Evolutionary conservation across 495 filamentous ascomycete genomes (phyloP).

Genomic region (Xylaria sp.): DNA sequence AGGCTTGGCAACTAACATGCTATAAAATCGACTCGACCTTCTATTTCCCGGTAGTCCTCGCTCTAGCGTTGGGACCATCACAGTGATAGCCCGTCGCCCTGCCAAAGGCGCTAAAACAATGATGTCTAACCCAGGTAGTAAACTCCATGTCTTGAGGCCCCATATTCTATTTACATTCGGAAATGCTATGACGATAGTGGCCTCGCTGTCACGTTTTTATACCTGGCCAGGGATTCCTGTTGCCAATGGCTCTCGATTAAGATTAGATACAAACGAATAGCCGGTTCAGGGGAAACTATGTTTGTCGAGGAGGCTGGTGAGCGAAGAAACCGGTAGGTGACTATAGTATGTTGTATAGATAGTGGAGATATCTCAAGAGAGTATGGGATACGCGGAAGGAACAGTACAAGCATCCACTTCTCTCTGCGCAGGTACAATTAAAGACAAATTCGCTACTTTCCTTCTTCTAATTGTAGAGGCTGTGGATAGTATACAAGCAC

Average conservation of each 20-base stretch:
- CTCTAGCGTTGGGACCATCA: neutral
- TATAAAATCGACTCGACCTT: neutral
- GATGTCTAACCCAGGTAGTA: slow-evolving; percentile 3
- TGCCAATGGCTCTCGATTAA: neutral
- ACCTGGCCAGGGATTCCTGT: neutral
- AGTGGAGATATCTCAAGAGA: slow-evolving; percentile 6
- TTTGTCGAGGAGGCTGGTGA: slow-evolving; percentile 17
- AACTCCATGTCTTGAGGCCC: neutral
- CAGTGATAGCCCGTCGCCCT: slow-evolving; percentile 16
- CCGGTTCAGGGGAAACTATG: neutral
- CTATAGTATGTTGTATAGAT: slow-evolving; percentile 7
- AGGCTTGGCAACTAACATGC: neutral
- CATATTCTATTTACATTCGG: slow-evolving; percentile 10
- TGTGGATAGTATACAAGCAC: neutral
- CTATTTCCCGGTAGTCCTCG: neutral
- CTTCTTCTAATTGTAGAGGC: neutral
- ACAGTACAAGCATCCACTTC: neutral
- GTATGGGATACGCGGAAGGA: neutral
- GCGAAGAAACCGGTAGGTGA: neutral
- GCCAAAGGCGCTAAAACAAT: slow-evolving; percentile 26
- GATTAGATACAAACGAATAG: slow-evolving; percentile 9
- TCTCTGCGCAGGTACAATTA: neutral
- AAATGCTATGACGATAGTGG: slow-evolving; percentile 1
- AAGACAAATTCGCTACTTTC: neutral
- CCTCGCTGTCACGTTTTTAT: neutral